These are phyloP conservation scores for Scheffersomyces lignicola DNA, from an alignment of 1,139 yeast species.

Conservation along the genomic window DNA sequence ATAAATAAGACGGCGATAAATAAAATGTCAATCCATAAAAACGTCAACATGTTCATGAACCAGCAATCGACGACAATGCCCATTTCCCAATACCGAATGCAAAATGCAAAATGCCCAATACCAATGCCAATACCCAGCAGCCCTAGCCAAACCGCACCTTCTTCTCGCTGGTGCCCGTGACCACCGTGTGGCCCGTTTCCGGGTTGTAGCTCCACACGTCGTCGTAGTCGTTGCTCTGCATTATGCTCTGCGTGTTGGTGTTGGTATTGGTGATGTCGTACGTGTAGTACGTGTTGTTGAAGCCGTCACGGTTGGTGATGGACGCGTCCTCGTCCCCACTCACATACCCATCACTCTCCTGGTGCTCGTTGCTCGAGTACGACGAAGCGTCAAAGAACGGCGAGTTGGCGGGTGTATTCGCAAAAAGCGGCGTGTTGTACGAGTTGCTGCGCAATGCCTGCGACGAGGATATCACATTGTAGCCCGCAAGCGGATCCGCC, in stretches of 20 bases:
- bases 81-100: too few relatives aligned
- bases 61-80: too few relatives aligned
- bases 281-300: background rate
- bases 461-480: slow-evolving; percentile 1
- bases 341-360: background rate
- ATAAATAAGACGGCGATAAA: background rate
- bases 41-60: too few relatives aligned
- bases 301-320: background rate
- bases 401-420: background rate
- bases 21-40: background rate
- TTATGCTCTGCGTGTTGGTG: too few relatives aligned
- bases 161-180: slow-evolving; percentile 2
- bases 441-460: background rate
- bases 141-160: slow-evolving; percentile 6
- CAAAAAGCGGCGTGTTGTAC: background rate
- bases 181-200: slow-evolving; percentile 10
- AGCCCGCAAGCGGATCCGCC: too few relatives aligned
- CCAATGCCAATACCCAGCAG: too few relatives aligned
- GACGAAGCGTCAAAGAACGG: slow-evolving; percentile 1
- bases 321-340: background rate
- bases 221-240: slow-evolving; percentile 2
- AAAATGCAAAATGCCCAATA: too few relatives aligned
- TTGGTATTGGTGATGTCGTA: slow-evolving; percentile 2
- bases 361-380: background rate
- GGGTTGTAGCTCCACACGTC: slow-evolving; percentile 14